phyloP scores from a whole-genome alignment of 179 eudicot species.

The Beta corolliflora region DNA sequence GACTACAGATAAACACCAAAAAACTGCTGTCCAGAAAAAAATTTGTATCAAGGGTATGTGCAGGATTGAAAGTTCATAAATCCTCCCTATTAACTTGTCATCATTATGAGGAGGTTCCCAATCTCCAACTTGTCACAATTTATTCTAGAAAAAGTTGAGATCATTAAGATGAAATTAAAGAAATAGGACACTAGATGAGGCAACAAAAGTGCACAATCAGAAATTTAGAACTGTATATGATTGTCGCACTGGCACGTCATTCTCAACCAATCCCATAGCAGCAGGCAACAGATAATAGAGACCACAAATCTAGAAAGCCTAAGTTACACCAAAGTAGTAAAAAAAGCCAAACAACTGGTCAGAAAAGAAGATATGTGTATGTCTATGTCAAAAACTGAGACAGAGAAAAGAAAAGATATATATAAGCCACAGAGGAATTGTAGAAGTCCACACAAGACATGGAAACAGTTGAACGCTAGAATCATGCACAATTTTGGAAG shows the following conservation, averaged over 20 bases:
- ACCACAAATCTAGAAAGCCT: not conserved
- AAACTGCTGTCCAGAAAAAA: not conserved
- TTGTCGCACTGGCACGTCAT: not conserved
- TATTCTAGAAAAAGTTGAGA: not conserved
- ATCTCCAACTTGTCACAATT: not conserved
- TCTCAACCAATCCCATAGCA: not conserved
- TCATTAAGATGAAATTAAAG: not conserved
- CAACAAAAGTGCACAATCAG: not conserved
- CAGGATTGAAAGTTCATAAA: not conserved
- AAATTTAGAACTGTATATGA: not conserved
- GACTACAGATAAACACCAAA: not conserved
- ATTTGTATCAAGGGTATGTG: not conserved
- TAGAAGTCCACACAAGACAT: not conserved
- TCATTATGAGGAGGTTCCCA: not conserved
- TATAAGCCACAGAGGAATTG: not conserved
- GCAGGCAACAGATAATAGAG: not conserved
- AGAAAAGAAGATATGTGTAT: not conserved
- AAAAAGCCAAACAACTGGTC: not conserved
- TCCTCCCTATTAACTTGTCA: not conserved
- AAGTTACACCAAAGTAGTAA: not conserved
- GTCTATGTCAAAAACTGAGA: not conserved
- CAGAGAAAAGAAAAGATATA: not conserved
- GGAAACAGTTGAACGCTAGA: not conserved
- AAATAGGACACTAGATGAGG: not conserved
- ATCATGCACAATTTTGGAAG: not conserved